These are phyloP conservation scores for Schizosaccharomyces versatilis DNA, from an alignment of 1,139 yeast genomes.

Conservation along the genomic window DNA sequence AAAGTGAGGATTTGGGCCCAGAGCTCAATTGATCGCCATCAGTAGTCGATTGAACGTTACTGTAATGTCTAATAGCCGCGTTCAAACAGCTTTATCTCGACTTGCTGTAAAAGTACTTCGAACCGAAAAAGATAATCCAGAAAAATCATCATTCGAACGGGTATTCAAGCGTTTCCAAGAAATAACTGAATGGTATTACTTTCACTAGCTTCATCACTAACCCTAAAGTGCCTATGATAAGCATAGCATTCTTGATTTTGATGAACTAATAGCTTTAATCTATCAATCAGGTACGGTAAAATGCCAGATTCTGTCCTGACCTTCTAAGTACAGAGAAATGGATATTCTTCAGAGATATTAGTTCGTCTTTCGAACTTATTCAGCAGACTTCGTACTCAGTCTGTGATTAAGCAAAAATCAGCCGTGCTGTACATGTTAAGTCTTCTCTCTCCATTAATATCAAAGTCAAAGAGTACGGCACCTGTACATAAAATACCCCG, in stretches of 20 bases:
- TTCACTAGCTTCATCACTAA: background rate
- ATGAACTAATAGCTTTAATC: background rate
- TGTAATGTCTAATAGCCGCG: background rate
- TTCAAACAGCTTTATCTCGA: background rate
- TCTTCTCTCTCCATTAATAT: background rate
- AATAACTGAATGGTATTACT: background rate
- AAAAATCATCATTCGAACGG: background rate
- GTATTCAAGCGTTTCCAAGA: background rate
- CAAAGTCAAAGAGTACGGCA: background rate
- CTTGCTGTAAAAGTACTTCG: background rate
- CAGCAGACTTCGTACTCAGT: background rate
- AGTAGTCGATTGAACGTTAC: background rate
- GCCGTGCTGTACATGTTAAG: background rate
- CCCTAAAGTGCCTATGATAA: background rate
- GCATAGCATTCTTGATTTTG: background rate
- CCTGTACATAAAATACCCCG: background rate
- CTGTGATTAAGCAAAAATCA: background rate
- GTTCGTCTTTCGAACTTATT: background rate
- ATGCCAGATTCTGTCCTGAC: background rate
- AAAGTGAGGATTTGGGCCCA: too few species aligned
- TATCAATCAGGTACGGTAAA: background rate
- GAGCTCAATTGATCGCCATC: too few species aligned
- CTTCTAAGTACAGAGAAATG: background rate
- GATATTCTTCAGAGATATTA: background rate
- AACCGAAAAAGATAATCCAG: background rate